Percentiles rank a stretch among this genome's conserved stretches.
phyloP scores from a whole-genome alignment of 192 early-diverging fungal species.

The Spizellomyces punctatus region DNA sequence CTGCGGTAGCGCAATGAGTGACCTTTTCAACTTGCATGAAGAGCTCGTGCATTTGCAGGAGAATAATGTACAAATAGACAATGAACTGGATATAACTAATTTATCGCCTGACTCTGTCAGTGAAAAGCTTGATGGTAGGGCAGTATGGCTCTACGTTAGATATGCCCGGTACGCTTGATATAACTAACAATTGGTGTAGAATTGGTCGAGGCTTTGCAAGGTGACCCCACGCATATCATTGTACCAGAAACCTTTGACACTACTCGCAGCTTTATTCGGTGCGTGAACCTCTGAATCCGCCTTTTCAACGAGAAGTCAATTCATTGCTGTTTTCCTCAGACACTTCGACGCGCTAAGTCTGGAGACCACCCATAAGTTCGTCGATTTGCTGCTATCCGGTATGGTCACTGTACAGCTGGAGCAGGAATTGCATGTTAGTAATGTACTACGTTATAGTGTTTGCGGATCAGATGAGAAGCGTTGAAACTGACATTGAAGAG shows the following conservation, averaged over 20 bases:
- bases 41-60: conserved; percentile 64
- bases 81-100: conserved; percentile 42
- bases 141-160: not conserved
- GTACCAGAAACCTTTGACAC: conserved; percentile 54
- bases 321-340: conserved; percentile 29
- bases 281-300: conserved; percentile 11
- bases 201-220: conserved; percentile 43
- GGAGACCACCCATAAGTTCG: conserved; percentile 56
- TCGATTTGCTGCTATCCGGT: conserved; percentile 76
- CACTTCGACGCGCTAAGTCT: conserved; percentile 51
- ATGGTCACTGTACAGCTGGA: conserved; percentile 1
- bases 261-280: conserved; percentile 75
- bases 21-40: conserved; percentile 53
- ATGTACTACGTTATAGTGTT: conserved; percentile 51
- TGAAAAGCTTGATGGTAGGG: conserved; percentile 49
- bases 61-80: conserved; percentile 45
- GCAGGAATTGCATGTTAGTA: conserved; percentile 15
- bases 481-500: conserved; percentile 60
- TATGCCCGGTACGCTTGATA: not conserved
- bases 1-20: not conserved
- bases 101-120: conserved; percentile 40
- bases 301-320: not conserved
- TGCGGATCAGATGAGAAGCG: conserved; percentile 61
- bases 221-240: conserved; percentile 36
- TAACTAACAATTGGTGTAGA: conserved; percentile 24